A percentile compares a stretch with the other conserved stretches of the same genome.
phyloP scores from a whole-genome alignment of 2,329 filamentous ascomycete species.

The Lasiodiplodia sp. region DNA sequence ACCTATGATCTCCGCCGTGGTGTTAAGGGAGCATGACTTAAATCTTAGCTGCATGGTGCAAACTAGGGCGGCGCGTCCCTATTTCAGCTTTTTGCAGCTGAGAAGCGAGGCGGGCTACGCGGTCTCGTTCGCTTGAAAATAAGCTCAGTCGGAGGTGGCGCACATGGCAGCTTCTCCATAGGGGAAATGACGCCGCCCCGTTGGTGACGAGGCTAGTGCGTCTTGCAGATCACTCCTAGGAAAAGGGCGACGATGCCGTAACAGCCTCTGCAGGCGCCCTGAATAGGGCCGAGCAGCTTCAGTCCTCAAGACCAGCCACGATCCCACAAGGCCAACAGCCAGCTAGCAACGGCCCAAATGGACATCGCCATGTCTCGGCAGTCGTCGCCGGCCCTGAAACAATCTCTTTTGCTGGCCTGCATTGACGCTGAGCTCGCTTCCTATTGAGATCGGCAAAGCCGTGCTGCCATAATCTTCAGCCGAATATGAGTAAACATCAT shows the following conservation, averaged over 20 bases:
- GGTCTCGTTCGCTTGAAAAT: background rate
- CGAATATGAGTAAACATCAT: background rate
- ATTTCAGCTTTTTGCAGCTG: background rate
- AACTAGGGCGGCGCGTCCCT: background rate
- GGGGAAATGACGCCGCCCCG: background rate
- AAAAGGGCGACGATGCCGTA: background rate
- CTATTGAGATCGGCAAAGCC: slow-evolving; percentile 1
- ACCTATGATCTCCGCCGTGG: background rate
- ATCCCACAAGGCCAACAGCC: background rate
- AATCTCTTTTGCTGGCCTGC: background rate
- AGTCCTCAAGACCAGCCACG: too few relatives aligned
- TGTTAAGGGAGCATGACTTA: background rate
- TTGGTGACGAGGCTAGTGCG: background rate
- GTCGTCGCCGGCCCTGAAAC: background rate
- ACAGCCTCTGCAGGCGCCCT: background rate
- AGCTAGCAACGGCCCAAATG: background rate
- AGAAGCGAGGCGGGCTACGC: background rate
- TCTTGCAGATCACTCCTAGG: background rate
- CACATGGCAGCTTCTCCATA: background rate
- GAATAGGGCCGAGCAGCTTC: background rate
- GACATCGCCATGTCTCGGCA: slow-evolving; percentile 4
- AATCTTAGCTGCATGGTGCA: background rate
- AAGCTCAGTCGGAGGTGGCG: background rate
- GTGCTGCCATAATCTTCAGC: background rate
- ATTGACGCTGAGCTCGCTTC: background rate